phyloP scores from a whole-genome alignment of 768 basidiomycete species.

The Trametes villosa region DNA sequence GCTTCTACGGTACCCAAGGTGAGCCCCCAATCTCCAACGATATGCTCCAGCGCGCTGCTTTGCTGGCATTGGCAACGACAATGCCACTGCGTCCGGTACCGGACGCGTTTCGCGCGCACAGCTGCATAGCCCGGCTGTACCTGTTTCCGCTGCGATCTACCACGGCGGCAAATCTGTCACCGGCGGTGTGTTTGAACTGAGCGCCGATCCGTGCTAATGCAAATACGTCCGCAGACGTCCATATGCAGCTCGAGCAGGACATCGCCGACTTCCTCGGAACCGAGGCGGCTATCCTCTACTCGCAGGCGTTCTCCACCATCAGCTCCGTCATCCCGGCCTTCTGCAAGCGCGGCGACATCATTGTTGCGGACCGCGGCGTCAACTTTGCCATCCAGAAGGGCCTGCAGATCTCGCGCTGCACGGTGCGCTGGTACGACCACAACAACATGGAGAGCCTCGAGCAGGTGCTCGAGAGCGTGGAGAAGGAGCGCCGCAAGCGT shows the following conservation, averaged over 20 bases:
- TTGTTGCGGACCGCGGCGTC: slow-evolving; percentile 97
- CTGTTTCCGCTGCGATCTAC: neutral
- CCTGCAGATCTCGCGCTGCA: slow-evolving; percentile 89
- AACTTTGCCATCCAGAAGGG: slow-evolving; percentile 97
- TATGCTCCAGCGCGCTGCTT: neutral
- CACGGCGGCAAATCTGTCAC: neutral
- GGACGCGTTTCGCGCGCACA: neutral
- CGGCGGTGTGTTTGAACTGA: neutral
- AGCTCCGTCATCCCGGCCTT: slow-evolving; percentile 96
- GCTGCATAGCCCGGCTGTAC: neutral
- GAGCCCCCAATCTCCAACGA: slow-evolving; percentile 27
- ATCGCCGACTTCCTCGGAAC: slow-evolving; percentile 91
- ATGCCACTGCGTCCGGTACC: too few species aligned
- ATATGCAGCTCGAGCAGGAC: slow-evolving; percentile 85
- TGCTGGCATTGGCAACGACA: too few species aligned
- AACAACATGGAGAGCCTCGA: slow-evolving; percentile 92
- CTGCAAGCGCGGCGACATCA: slow-evolving; percentile 96
- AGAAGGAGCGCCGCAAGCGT: slow-evolving; percentile 89
- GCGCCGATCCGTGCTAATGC: neutral
- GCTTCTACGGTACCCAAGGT: slow-evolving; percentile 97
- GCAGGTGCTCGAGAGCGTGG: slow-evolving; percentile 79
- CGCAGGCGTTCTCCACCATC: slow-evolving; percentile 90
- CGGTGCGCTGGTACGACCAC: slow-evolving; percentile 95
- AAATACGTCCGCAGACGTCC: slow-evolving; percentile 68
- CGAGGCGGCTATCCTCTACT: slow-evolving; percentile 89